Conservation (phyloP, 352 stramenopile species). For the Globisporangium barbulae region DNA sequence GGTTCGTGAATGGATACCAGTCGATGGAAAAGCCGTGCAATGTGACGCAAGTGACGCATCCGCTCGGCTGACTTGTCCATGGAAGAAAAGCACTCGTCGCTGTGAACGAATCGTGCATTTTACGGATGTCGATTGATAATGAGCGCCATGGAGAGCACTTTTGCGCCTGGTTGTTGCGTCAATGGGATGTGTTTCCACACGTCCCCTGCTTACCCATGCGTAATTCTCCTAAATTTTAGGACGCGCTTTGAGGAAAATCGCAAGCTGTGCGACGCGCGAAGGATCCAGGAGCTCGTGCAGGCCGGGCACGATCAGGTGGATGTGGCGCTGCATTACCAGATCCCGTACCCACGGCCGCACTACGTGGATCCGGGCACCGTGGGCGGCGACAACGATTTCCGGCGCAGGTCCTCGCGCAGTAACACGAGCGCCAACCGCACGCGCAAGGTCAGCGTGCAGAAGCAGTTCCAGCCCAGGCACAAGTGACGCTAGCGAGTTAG, state of each 20-base stretch:
- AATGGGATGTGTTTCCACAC: not conserved
- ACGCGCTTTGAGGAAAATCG: slow-evolving; percentile 67
- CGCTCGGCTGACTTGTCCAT: not conserved
- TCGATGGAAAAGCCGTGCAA: slow-evolving; percentile 4
- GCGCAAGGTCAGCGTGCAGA: slow-evolving; percentile 39
- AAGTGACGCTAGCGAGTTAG: slow-evolving; percentile 1
- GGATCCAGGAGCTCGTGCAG: slow-evolving; percentile 51
- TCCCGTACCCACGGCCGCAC: slow-evolving; percentile 73
- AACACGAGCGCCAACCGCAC: slow-evolving; percentile 47
- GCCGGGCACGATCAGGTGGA: slow-evolving; percentile 71
- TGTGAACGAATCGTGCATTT: slow-evolving; percentile 6
- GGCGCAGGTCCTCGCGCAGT: slow-evolving; percentile 44
- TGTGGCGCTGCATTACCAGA: slow-evolving; percentile 81
- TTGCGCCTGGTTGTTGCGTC: not conserved
- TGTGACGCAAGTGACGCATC: not conserved
- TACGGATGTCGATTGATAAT: no score
- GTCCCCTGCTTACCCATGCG: not conserved
- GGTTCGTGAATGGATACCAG: not conserved
- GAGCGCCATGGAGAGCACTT: not conserved
- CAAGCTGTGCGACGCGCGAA: slow-evolving; percentile 20
- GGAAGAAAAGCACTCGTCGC: slow-evolving; percentile 2
- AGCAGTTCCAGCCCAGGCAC: slow-evolving; percentile 39
- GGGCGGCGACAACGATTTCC: slow-evolving; percentile 70
- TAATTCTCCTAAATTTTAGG: slow-evolving; percentile 19
- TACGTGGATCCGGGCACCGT: slow-evolving; percentile 79